phyloP scores from a whole-genome alignment of 1,139 yeast species.

The Suhomyces bokatorum region DNA sequence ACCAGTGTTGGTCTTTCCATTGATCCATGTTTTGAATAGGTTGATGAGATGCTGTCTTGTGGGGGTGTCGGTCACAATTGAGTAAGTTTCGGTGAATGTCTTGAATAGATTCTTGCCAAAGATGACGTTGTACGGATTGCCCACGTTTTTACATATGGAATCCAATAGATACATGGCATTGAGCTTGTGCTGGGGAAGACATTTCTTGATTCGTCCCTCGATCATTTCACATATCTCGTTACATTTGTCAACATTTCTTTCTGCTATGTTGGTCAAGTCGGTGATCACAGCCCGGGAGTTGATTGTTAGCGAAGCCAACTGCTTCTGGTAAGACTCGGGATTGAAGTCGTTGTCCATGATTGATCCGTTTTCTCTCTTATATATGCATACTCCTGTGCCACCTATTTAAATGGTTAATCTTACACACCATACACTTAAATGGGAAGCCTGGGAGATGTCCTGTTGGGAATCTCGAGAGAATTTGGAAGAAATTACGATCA shows the following conservation, averaged over 20 bases:
- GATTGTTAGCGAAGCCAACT: constrained; percentile 36
- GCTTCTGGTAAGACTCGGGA: constrained; percentile 33
- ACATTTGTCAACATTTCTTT: constrained; percentile 32
- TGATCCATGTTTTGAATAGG: constrained; percentile 44
- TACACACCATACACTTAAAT: constrained; percentile 9
- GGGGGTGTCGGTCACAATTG: constrained; percentile 40
- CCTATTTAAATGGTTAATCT: constrained; percentile 7
- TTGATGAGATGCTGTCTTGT: constrained; percentile 41
- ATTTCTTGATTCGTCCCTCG: constrained; percentile 36
- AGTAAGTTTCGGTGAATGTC: constrained; percentile 40
- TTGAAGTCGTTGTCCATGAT: constrained; percentile 19
- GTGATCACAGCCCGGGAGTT: constrained; percentile 42
- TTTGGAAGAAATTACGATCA: constrained; percentile 6
- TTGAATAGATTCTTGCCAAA: constrained; percentile 37
- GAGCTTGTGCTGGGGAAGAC: constrained; percentile 43
- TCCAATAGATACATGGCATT: constrained; percentile 43
- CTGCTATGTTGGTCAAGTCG: constrained; percentile 43
- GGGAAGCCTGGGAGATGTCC: constrained; percentile 2
- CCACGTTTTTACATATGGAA: constrained; percentile 44
- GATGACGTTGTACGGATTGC: constrained; percentile 45
- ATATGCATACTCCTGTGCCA: constrained; percentile 3
- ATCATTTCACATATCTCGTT: constrained; percentile 33
- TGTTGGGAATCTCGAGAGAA: constrained; percentile 2
- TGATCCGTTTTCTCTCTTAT: constrained; percentile 1
- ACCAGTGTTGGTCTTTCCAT: constrained; percentile 35